These are phyloP conservation scores for Parsonsia alboflavescens DNA, from an alignment of 257 asterid genomes.

Conservation along the genomic window DNA sequence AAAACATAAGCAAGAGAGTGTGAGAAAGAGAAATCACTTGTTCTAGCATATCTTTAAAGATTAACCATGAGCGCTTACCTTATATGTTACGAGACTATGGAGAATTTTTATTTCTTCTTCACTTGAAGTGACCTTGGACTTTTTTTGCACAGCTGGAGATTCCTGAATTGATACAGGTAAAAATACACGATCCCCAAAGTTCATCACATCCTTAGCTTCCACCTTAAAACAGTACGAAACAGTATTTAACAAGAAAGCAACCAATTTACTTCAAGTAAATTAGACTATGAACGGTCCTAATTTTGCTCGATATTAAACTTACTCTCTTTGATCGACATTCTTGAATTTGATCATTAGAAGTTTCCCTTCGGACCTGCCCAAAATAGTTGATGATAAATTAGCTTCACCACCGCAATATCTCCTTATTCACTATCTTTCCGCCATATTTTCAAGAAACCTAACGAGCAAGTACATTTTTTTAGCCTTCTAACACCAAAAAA, in stretches of 20 bases:
- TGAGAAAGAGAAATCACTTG: neutral
- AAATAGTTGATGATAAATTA: conserved; percentile 8
- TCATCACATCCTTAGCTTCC: conserved; percentile 72
- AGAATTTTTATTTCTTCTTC: conserved; percentile 55
- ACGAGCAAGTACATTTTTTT: neutral
- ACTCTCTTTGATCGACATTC: conserved; percentile 61
- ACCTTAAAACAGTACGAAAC: conserved; percentile 39
- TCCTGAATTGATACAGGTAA: conserved; percentile 71
- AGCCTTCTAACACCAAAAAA: too few species aligned
- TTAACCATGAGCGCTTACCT: conserved; percentile 34
- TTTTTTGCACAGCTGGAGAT: conserved; percentile 31
- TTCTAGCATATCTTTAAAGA: conserved; percentile 5
- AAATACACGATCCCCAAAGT: conserved; percentile 54
- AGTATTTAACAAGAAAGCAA: neutral
- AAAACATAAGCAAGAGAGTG: neutral
- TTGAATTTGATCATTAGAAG: conserved; percentile 25
- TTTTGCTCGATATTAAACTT: neutral
- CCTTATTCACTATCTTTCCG: neutral
- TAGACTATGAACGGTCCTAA: neutral
- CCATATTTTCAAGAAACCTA: neutral
- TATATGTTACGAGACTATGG: conserved; percentile 59
- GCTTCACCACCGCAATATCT: neutral
- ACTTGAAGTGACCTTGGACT: conserved; percentile 21
- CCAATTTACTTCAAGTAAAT: neutral
- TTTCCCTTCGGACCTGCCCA: conserved; percentile 62